These are phyloP conservation scores for Fagus crenata DNA, from an alignment of 306 rosid genomes.

Conservation along the genomic window DNA sequence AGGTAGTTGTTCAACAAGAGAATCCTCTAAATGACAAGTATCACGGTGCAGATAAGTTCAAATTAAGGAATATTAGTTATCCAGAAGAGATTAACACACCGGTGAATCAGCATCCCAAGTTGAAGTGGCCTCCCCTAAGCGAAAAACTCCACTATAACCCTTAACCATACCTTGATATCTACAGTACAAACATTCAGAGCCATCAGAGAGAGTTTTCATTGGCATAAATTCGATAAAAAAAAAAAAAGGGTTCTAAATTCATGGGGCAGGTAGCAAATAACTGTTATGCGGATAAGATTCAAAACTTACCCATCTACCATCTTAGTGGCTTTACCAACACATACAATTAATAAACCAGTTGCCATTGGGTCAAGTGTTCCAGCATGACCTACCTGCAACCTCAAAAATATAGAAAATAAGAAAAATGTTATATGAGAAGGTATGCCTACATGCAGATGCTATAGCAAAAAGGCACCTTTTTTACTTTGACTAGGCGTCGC, in stretches of 20 bases:
- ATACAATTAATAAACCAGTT: constrained; percentile 89
- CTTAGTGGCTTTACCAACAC: constrained; percentile 96
- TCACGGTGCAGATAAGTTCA: background rate
- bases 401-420: constrained; percentile 8
- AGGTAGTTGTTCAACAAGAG: background rate
- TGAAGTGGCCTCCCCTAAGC: constrained; percentile 97
- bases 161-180: constrained; percentile 95
- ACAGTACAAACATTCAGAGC: constrained; percentile 33
- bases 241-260: background rate
- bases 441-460: background rate
- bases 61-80: background rate
- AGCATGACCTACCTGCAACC: constrained; percentile 90
- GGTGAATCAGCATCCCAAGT: constrained; percentile 99
- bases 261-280: constrained; percentile 9
- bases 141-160: constrained; percentile 93
- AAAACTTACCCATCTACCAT: constrained; percentile 65
- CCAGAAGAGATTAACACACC: constrained; percentile 49
- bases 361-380: constrained; percentile 99
- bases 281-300: constrained; percentile 19
- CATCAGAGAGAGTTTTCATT: constrained; percentile 14
- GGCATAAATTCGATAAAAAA: constrained; percentile 18
- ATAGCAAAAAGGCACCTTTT: constrained; percentile 57
- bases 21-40: background rate
- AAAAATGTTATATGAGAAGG: constrained; percentile 16
- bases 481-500: constrained; percentile 90